Base-by-base conservation (phyloP, 306 rosid species). In the Gillenia trifoliata region DNA sequence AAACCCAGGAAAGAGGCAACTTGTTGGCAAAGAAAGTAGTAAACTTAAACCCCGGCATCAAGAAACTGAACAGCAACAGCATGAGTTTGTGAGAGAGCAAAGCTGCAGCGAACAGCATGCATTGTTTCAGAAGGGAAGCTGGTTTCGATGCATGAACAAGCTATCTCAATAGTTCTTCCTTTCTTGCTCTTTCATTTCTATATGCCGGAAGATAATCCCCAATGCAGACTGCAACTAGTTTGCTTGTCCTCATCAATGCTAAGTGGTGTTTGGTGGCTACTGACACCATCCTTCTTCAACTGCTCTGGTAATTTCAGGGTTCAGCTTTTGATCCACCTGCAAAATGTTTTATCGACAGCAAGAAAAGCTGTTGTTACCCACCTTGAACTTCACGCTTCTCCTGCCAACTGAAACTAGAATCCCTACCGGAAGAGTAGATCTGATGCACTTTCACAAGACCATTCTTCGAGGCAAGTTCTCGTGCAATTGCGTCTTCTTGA, bases 301-400 rank as follows among this genome's bases (percentile, higher is more conserved):
- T 86, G 89, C 80, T 91, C 97, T 22, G 87, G n/a, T 84, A 79
- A 89, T 81, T 85, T 93, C 98, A 79, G 94, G 76, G 86, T 91
- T 86, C 82, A 93, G 68, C 68, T 85, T 89, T 77, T 89, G 90
- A 79, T 91, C 96, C 81, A 87, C 91, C 81, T 91, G 98, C 85
- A 88, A 83, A 83, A 91, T 97, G 85, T n/a, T n/a, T n/a, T n/a
- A 77, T 93, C 98, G 41, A 91, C 81, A 26, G 98, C 91, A 83
- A 93, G 91, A 87, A 91, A 89, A 77, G 97, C 97, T 61, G 98
- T 85, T 29, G 97, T 85, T 31, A 88, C 92, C 97, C 98, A 93
- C 88, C 86, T 93, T 66, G 98, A 66, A 88, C 92, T 33, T 82
- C 88, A 45, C 71, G 28, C 75, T 87, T 87, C 68, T 80, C 70